These are phyloP conservation scores for Candida palmyrensis DNA, from an alignment of 805 yeast genomes.

Conservation along the genomic window DNA sequence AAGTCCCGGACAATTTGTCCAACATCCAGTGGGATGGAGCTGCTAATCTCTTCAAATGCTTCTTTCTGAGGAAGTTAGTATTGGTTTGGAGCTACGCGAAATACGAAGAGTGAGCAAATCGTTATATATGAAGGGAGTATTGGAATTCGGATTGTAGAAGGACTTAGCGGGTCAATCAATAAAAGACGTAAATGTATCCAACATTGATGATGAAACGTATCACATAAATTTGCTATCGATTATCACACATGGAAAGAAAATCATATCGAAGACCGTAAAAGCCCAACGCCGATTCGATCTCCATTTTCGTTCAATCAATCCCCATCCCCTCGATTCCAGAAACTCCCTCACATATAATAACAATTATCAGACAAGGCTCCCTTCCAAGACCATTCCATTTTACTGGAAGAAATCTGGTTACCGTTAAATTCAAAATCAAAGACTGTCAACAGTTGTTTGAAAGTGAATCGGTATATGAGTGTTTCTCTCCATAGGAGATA, in stretches of 20 bases:
- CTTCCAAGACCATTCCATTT: slow-evolving; percentile 24
- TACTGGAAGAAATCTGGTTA: slow-evolving; percentile 4
- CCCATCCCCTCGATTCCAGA: no score
- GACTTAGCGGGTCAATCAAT: no score
- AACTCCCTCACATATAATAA: slow-evolving; percentile 8
- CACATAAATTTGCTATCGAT: no score
- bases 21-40: slow-evolving; percentile 99
- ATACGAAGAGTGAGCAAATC: background rate
- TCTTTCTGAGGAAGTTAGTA: slow-evolving; percentile 78
- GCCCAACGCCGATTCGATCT: no score
- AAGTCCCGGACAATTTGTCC: slow-evolving; percentile 99
- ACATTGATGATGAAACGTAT: no score
- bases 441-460: slow-evolving; percentile 5
- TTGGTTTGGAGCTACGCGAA: no score
- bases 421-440: slow-evolving; percentile 4
- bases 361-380: slow-evolving; percentile 48
- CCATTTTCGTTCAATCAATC: no score
- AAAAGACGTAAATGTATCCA: no score
- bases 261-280: no score
- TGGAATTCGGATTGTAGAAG: background rate
- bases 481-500: slow-evolving; percentile 12
- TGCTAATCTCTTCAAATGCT: slow-evolving; percentile 99
- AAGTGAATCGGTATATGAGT: slow-evolving; percentile 12
- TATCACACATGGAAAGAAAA: no score
- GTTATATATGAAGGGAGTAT: background rate